Conservation (phyloP, 2,329 filamentous ascomycete genomes). For the Fusarium torulosum region DNA sequence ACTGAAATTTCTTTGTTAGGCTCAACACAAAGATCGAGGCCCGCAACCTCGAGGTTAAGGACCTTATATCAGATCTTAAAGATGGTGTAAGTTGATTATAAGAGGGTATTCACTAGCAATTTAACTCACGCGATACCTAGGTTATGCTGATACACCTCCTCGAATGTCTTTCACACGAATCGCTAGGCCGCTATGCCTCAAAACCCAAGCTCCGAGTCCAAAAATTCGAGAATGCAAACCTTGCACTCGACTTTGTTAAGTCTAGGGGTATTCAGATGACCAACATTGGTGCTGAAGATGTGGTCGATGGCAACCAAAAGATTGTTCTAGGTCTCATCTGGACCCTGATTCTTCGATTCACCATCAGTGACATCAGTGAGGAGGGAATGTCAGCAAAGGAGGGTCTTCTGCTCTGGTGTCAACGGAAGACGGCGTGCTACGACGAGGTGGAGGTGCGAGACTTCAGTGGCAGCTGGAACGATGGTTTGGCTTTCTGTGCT, state of each 20-base stretch:
- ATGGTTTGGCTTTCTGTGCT: conserved; percentile 96
- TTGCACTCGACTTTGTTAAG: conserved; percentile 93
- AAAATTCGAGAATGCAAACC: conserved; percentile 97
- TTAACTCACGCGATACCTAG: conserved; percentile 59
- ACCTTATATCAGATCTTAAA: conserved; percentile 89
- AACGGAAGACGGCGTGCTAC: conserved; percentile 98
- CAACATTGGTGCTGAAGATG: conserved; percentile 97
- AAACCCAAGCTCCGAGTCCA: conserved; percentile 97
- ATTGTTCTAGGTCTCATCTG: conserved; percentile 98
- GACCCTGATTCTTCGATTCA: conserved; percentile 97
- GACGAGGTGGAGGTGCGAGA: conserved; percentile 96
- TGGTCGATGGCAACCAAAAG: conserved; percentile 97
- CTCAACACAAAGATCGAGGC: conserved; percentile 93
- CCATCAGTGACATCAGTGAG: conserved; percentile 98
- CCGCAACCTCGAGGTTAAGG: conserved; percentile 82
- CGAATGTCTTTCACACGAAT: conserved; percentile 94
- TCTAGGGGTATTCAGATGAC: conserved; percentile 94
- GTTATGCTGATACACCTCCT: conserved; percentile 96
- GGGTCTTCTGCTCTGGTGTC: conserved; percentile 94
- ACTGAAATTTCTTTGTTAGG: conserved; percentile 63
- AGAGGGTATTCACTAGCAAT: background rate
- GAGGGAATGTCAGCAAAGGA: conserved; percentile 98
- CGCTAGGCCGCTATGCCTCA: conserved; percentile 94
- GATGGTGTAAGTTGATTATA: conserved; percentile 80
- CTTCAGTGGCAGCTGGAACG: conserved; percentile 97